Evolutionary conservation across 345 rosid species (phyloP).

Genomic region (Lumnitzera littorea): DNA sequence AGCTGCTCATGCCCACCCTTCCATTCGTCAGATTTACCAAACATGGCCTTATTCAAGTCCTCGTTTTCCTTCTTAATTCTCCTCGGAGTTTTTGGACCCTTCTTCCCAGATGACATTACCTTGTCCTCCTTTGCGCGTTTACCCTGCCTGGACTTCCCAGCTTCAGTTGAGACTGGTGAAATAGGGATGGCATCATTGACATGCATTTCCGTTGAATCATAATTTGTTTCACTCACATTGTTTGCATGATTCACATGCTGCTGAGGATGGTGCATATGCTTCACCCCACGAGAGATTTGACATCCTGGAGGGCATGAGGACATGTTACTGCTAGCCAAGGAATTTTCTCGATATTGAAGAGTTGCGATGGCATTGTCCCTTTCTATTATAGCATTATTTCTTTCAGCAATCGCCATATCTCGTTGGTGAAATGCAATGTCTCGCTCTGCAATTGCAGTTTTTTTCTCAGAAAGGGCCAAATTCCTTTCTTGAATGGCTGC

Average conservation of each 20-base stretch:
- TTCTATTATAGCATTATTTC: constrained; percentile 82
- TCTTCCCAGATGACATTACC: constrained; percentile 42
- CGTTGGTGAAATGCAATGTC: constrained; percentile 93
- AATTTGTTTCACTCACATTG: constrained; percentile 49
- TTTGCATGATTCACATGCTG: constrained; percentile 54
- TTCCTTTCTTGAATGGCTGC: constrained; percentile 91
- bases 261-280: constrained; percentile 73
- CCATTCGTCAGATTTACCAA: constrained; percentile 56
- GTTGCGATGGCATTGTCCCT: constrained; percentile 78
- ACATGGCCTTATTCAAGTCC: constrained; percentile 54
- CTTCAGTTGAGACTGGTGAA: constrained; percentile 44
- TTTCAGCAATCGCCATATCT: constrained; percentile 87
- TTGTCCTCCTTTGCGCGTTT: constrained; percentile 67
- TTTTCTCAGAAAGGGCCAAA: constrained; percentile 82
- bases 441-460: constrained; percentile 84
- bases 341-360: constrained; percentile 79
- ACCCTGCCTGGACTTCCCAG: constrained; percentile 55
- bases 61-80: constrained; percentile 78
- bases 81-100: constrained; percentile 50
- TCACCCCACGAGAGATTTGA: constrained; percentile 81
- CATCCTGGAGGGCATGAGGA: constrained; percentile 66
- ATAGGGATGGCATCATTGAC: constrained; percentile 32
- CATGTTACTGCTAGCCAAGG: constrained; percentile 45
- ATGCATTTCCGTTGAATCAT: constrained; percentile 54
- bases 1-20: constrained; percentile 41